Evolutionary conservation across 169 alveolate genomes (phyloP).

Genomic region (Neospora caninum): DNA sequence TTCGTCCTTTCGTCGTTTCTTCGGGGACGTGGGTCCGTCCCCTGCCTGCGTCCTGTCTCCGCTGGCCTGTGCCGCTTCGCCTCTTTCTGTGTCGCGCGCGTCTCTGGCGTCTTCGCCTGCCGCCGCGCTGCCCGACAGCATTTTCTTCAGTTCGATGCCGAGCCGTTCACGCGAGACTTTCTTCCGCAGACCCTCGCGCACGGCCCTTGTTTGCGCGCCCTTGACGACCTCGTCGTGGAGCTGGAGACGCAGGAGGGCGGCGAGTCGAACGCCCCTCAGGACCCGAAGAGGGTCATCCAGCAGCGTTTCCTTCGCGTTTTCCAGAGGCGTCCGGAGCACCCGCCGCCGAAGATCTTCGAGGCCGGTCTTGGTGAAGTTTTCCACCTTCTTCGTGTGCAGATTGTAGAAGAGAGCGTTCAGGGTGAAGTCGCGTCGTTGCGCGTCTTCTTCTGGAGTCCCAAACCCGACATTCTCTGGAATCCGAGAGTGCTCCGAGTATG

Average conservation of each 20-base stretch:
- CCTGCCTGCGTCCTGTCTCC: background rate
- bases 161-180: slow-evolving; percentile 72
- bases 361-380: slow-evolving; percentile 92
- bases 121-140: slow-evolving; percentile 49
- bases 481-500: slow-evolving; percentile 92
- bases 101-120: background rate
- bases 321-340: slow-evolving; percentile 93
- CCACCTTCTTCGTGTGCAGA: slow-evolving; percentile 90
- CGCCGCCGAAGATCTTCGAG: slow-evolving; percentile 88
- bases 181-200: slow-evolving; percentile 59
- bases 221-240: background rate
- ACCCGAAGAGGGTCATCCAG: slow-evolving; percentile 98
- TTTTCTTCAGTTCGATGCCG: slow-evolving; percentile 74
- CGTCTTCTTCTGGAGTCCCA: slow-evolving; percentile 86
- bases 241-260: slow-evolving; percentile 73
- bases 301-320: slow-evolving; percentile 91
- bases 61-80: no score
- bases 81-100: background rate
- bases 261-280: slow-evolving; percentile 96
- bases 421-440: slow-evolving; percentile 97
- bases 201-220: slow-evolving; percentile 37
- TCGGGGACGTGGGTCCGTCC: background rate
- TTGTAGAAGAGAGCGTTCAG: slow-evolving; percentile 97
- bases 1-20: background rate
- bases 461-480: slow-evolving; percentile 89